Evolutionary conservation across 306 rosid species (phyloP), one percentile per base, ranked within the genome.

Genomic region (Cucumis cinereus): DNA sequence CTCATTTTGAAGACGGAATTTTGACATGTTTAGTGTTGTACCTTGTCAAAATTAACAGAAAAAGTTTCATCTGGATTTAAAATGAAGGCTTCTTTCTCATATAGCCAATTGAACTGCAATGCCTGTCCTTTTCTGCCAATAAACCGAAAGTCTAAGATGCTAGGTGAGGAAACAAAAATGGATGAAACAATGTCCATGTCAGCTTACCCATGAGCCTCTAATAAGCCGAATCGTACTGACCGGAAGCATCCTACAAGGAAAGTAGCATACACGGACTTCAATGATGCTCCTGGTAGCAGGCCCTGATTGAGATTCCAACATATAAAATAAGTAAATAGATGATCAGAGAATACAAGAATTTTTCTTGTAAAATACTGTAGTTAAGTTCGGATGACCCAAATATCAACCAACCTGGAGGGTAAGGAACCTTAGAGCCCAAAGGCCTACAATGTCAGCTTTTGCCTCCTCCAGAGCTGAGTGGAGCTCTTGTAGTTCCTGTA

Each of bases 201-300:
- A 78, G 81, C 87, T 80, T 78, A 91, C 97, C 98, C 98, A 76
- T 94, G 98, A 90, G 97, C 98, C 84, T 89, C 96, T 79, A 86
- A 78, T 78, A 94, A 88, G 74, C 98, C 98, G 52, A 94, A 94
- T 41, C 96, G 96, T 17, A 90, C 90, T 6, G 97, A 94, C 47
- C 97, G 97, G 84, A 91, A 87, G 85, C 98, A 91, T 85, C 97
- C 97, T 24, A 95, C 96, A 68, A 94, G 98, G 83, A 91, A 94
- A 78, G 96, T 90, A 74, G 86, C 91, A 86, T 91, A 94, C 92
- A 94, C 92, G 77, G 93, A 89, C 83, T 90, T 72, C 83, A 89
- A 84, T 69, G 89, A 87, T 81, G 86, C 79, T 85, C 85, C 86
- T 24, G 98, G 84, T 67, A 94, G 89, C 78, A 91, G 78, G 77